Evolutionary conservation across 331 rosid species (phyloP), one percentile per base, ranked within the genome.

Genomic region (Spiraea crenata): DNA sequence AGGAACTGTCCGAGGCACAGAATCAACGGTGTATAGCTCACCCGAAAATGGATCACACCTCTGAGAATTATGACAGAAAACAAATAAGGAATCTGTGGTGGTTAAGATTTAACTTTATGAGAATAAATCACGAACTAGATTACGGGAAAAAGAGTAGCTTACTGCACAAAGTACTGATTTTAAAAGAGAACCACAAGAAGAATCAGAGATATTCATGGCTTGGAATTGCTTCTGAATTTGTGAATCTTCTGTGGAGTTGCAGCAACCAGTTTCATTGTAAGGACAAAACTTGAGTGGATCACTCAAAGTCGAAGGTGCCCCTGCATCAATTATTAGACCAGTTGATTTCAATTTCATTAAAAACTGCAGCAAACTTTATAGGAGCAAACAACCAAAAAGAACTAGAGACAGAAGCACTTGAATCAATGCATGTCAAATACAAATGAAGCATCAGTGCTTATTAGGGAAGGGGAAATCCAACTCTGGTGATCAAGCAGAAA

Each of bases 1-100:
- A 35, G 98, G 97, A 82, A 93, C 87, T 1, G 88, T 62, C 75
- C 90, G 69, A 3, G 76, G 78, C 3, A 65, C 79, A 34, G 92
- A 84, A 56, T 65, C 73, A 79, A 82, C 75, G 20, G 77, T 65
- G 62, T 74, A 90, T 17, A 93, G 82, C 77, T 93, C 86, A 0
- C 84, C 97, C 0, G 98, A 87, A 84, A 84, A 93, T 62, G 93
- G 95, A 67, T 93, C 96, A 20, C 97, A 93, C 62, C 83, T 89
- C 96, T 93, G 48, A 5, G 67, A 68, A 68, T 37, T 65, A 68
- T 50, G 45, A 57, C 46, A 76, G 48, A 46, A 76, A 73, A 71
- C 10, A 57, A 74, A 72, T 68, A 47, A 57, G 74, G 62, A 57
- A 9, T 31, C 34, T 65, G 47, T 13, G 57, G 16, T 47, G 56